These are phyloP conservation scores for Neoconidiobolus thromboides DNA, from an alignment of 371 early-diverging fungal genomes.

Conservation along the genomic window DNA sequence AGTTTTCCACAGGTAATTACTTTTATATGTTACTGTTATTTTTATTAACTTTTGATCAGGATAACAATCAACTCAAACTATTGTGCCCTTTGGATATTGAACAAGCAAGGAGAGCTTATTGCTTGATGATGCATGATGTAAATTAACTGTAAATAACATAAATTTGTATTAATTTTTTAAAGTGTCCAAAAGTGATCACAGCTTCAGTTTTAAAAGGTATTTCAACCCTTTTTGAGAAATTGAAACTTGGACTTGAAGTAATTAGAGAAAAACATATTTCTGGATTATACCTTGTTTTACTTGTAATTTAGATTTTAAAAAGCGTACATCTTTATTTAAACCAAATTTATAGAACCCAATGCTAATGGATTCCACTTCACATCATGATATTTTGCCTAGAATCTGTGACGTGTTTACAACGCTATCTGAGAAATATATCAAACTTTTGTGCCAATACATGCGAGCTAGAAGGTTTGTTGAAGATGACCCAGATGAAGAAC, in stretches of 20 bases:
- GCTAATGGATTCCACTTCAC: conserved; percentile 4
- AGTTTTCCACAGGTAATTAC: background rate
- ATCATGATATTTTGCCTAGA: conserved; percentile 3
- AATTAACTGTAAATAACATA: background rate
- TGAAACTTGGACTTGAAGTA: conserved; percentile 10
- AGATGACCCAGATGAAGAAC: background rate
- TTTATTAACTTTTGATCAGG: background rate
- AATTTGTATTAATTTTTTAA: background rate
- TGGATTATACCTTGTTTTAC: conserved; percentile 1
- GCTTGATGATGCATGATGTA: background rate
- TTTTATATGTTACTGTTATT: background rate
- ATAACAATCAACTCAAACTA: background rate
- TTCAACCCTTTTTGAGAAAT: conserved; percentile 10
- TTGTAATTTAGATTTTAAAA: background rate
- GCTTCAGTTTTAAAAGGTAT: conserved; percentile 10
- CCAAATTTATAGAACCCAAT: conserved; percentile 1
- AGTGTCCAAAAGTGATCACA: background rate
- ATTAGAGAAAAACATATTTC: conserved; percentile 7
- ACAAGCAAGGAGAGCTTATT: background rate
- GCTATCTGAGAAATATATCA: background rate
- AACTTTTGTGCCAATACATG: background rate
- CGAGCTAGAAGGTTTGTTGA: background rate
- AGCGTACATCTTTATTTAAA: too few species aligned
- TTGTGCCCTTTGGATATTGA: background rate
- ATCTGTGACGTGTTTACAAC: conserved; percentile 1